Percentiles rank a stretch among this genome's conserved stretches.
phyloP scores from a whole-genome alignment of 208 protist genomes.

The Phytomonas sp. region DNA sequence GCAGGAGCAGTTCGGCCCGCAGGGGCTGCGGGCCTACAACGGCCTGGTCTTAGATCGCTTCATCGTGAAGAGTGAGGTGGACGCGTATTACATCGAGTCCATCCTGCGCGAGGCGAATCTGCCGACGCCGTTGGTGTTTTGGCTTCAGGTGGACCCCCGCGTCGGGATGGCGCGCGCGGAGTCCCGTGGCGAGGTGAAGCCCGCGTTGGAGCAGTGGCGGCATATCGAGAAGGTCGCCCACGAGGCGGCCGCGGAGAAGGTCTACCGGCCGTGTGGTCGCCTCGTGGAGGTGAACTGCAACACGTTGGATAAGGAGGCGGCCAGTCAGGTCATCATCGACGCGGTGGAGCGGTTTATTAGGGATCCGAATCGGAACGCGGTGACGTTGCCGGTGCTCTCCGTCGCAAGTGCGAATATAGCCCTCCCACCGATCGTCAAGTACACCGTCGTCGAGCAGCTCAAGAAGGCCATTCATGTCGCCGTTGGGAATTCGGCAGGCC shows the following conservation, averaged over 20 bases:
- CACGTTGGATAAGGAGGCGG: constrained; percentile 22
- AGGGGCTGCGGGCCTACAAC: constrained; percentile 37
- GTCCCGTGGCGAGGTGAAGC: constrained; percentile 44
- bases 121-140: constrained; percentile 68
- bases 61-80: constrained; percentile 63
- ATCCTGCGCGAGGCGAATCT: constrained; percentile 37
- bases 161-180: constrained; percentile 55
- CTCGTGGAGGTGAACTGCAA: constrained; percentile 45
- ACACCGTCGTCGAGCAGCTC: constrained; percentile 46
- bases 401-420: too few species aligned
- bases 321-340: constrained; percentile 32
- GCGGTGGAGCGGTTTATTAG: constrained; percentile 26
- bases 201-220: constrained; percentile 31
- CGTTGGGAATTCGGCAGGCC: constrained; percentile 50
- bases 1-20: constrained; percentile 50
- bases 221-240: constrained; percentile 69
- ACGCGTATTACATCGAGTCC: constrained; percentile 79
- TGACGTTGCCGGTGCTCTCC: constrained; percentile 2
- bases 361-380: neutral
- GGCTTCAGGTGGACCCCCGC: constrained; percentile 54
- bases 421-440: constrained; percentile 44
- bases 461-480: constrained; percentile 45
- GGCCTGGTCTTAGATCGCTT: constrained; percentile 83
- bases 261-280: constrained; percentile 54
- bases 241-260: constrained; percentile 32